Conservation (phyloP, 2,329 filamentous ascomycete species). For the Ilyonectria mors-panacis region DNA sequence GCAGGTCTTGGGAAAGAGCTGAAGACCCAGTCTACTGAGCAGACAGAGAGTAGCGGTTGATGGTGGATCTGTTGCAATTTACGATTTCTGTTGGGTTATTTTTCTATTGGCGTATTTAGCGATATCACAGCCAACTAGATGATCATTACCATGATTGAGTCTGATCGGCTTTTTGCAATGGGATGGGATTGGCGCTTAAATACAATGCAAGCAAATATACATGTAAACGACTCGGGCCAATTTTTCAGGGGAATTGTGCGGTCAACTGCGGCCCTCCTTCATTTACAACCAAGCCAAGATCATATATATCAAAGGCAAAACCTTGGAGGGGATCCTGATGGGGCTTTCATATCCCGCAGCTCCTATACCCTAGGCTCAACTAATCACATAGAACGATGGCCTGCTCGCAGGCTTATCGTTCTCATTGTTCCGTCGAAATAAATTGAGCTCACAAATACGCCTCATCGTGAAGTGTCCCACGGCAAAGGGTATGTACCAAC, state of each 20-base stretch:
- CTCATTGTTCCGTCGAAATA: neutral
- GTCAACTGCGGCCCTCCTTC: neutral
- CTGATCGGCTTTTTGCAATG: neutral
- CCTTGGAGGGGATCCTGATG: neutral
- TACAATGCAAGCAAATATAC: neutral
- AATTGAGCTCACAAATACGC: neutral
- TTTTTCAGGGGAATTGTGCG: neutral
- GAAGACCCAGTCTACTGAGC: neutral
- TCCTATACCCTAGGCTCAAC: slow-evolving; percentile 2
- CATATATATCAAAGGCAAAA: slow-evolving; percentile 3
- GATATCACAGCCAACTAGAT: slow-evolving; percentile 11
- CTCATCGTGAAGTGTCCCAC: slow-evolving; percentile 66
- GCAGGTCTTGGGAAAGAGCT: slow-evolving; percentile 40
- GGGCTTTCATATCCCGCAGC: neutral
- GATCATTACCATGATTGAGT: neutral
- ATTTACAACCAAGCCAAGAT: slow-evolving; percentile 3
- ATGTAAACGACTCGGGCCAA: neutral
- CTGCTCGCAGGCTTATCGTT: slow-evolving; percentile 12
- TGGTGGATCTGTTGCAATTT: neutral
- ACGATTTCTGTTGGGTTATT: neutral
- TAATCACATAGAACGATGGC: slow-evolving; percentile 12
- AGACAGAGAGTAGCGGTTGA: neutral
- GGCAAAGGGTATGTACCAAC: slow-evolving; percentile 81
- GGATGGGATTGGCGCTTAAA: neutral
- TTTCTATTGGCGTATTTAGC: neutral